Conservation (phyloP, 2,329 filamentous ascomycete species). For the Aspergillus quadricinctus region DNA sequence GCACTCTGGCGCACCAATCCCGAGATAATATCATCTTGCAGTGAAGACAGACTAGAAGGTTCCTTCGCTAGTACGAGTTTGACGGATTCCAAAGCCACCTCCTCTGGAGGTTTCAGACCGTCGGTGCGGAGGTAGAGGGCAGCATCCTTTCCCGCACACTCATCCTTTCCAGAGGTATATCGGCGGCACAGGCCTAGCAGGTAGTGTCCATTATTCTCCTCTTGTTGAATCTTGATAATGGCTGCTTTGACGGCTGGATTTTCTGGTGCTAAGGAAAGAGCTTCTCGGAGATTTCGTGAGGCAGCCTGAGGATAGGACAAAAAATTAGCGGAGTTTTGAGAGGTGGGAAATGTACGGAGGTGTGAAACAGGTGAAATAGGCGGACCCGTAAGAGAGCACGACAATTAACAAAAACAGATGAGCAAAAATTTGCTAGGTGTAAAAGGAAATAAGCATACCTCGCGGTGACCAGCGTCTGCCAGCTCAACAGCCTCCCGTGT, state of each 20-base stretch:
- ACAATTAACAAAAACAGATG: neutral
- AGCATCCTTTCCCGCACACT: conserved; percentile 43
- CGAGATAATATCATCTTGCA: conserved; percentile 46
- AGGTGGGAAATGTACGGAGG: neutral
- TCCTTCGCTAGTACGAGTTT: conserved; percentile 39
- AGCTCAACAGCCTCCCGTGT: conserved; percentile 46
- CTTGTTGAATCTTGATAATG: conserved; percentile 41
- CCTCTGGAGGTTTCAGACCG: conserved; percentile 40
- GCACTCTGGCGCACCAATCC: conserved; percentile 42
- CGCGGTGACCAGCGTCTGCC: conserved; percentile 42
- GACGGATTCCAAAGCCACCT: conserved; percentile 40
- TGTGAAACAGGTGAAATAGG: conserved; percentile 3
- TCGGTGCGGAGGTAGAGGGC: conserved; percentile 40
- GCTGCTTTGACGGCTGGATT: conserved; percentile 43
- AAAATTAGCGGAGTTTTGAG: conserved; percentile 9
- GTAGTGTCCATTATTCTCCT: conserved; percentile 40
- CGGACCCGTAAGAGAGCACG: neutral
- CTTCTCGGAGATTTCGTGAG: conserved; percentile 46
- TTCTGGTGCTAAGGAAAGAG: conserved; percentile 44
- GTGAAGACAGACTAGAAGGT: conserved; percentile 32
- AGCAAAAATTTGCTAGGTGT: neutral
- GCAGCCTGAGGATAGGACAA: conserved; percentile 35
- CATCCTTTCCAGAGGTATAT: conserved; percentile 39
- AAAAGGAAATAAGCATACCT: conserved; percentile 30
- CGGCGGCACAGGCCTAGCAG: conserved; percentile 43